These are phyloP conservation scores for Penicillium janthinellum DNA, from an alignment of 2,329 filamentous ascomycete genomes.

Conservation along the genomic window DNA sequence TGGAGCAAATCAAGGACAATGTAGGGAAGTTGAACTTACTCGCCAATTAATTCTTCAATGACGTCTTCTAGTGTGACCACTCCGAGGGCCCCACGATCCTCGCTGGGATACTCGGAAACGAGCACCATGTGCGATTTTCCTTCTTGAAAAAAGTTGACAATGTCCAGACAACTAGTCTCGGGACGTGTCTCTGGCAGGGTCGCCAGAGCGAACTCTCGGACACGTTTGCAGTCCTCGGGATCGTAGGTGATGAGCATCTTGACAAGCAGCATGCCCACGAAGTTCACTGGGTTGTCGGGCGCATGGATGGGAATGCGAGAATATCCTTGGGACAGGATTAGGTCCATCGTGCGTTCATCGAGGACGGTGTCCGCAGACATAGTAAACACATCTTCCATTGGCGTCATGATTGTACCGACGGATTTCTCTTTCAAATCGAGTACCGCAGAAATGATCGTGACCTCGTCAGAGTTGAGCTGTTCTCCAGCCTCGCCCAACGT, in stretches of 20 bases:
- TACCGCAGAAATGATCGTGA: constrained; percentile 97
- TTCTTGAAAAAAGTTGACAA: constrained; percentile 99
- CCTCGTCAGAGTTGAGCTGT: constrained; percentile 92
- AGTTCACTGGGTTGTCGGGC: constrained; percentile 79
- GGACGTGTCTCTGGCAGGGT: constrained; percentile 93
- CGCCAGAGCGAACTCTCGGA: constrained; percentile 87
- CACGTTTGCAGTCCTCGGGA: constrained; percentile 83
- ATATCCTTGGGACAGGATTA: constrained; percentile 89
- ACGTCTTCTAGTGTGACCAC: constrained; percentile 97
- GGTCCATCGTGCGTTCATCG: constrained; percentile 92
- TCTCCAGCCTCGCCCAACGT: constrained; percentile 82
- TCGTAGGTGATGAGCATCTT: constrained; percentile 99
- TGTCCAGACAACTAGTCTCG: constrained; percentile 94
- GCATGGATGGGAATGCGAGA: constrained; percentile 94
- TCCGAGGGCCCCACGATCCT: constrained; percentile 84
- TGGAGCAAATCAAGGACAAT: background rate
- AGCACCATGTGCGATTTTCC: constrained; percentile 99
- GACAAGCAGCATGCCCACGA: constrained; percentile 95
- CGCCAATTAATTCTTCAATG: constrained; percentile 97
- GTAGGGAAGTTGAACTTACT: constrained; percentile 61
- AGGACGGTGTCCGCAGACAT: constrained; percentile 94
- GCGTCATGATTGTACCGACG: constrained; percentile 95
- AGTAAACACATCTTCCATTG: constrained; percentile 95
- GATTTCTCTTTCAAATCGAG: constrained; percentile 95
- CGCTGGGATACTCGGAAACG: constrained; percentile 87